Base-by-base conservation (phyloP, 805 yeast genomes). In the Pichia manshurica region DNA sequence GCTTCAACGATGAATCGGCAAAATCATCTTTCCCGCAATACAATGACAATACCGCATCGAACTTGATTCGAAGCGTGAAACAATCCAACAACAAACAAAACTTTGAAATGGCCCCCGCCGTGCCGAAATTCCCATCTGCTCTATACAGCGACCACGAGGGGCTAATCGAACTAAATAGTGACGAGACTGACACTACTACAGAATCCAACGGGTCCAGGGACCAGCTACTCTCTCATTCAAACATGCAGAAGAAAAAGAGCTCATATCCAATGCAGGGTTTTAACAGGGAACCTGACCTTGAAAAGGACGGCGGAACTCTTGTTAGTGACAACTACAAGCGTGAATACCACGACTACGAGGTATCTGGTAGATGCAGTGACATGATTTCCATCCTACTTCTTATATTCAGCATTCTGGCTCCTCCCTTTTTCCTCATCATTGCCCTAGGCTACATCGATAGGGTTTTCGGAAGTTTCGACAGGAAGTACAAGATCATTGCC, bases 391-490 rank as follows among this genome's bases (percentile, higher is more conserved):
- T 55, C 7, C 5, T 57, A 2, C 45, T 61, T 10, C 29, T 64
- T 1, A 29, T 57, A 3, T 17, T 54, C 15, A 56, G 64, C 4
- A 40, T 57, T 19, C 12, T 64, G 15, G 57, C 58, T 15, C 67
- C 67, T 12, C 66, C 68, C 8, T 55, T 64, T 37, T 59, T 61
- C 58, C 47, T 61, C 8, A 36, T 63, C 10, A 58, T 63, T 13
- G 53, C 59, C 2, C 47, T 52, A 2, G 68, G 68, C 9, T 55
- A 48, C 32, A 33, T 61, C 13, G 67, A 63, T 48, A 46, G 45
- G 15, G 50, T 50, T 7, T 54, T 60, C 42, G 68, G 66, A 7
- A 47, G 34, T 7, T 35, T 64, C 13, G 58, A 60, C 9, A 39
- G 34, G 13, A 23, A 17, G 9, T 56, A 55, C 48, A 65, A 63